A percentile compares a stretch with the other conserved stretches of the same genome.
Conservation (phyloP, 331 rosid genomes). For the Malus hybrid region DNA sequence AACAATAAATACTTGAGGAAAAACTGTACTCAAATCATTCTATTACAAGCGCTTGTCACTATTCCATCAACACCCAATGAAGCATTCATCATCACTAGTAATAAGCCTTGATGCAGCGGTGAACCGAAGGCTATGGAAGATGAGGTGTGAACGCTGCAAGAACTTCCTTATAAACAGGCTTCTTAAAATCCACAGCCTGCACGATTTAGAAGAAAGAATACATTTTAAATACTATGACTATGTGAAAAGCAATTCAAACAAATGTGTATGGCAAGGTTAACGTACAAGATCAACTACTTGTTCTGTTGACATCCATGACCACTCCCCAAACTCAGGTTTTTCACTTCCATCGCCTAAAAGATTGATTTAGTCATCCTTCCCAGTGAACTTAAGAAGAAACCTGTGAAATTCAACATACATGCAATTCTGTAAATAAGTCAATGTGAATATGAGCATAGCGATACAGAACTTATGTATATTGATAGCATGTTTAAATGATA, state of each 20-base stretch:
- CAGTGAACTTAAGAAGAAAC: constrained; percentile 75
- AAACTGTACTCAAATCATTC: no score
- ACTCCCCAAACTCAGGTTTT: constrained; percentile 89
- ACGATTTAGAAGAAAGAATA: not conserved
- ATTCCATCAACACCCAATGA: no score
- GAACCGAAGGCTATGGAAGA: constrained; percentile 29
- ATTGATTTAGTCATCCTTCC: constrained; percentile 75
- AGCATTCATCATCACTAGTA: no score
- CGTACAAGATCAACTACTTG: constrained; percentile 57
- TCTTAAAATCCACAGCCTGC: constrained; percentile 85
- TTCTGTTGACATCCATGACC: constrained; percentile 81
- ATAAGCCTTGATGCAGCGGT: not conserved
- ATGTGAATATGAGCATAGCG: not conserved
- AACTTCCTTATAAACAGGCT: constrained; percentile 84
- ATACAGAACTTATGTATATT: not conserved
- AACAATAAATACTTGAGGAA: no score
- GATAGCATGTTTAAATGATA: not conserved
- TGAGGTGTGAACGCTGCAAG: constrained; percentile 49
- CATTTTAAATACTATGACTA: not conserved
- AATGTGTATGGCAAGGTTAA: constrained; percentile 14
- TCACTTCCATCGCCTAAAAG: constrained; percentile 91
- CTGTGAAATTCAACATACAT: constrained; percentile 22
- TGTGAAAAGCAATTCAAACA: not conserved
- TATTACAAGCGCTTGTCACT: no score
- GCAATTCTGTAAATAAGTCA: not conserved